A percentile compares a stretch with the other conserved stretches of the same genome.
Conservation (phyloP, 441 rosid species). For the Euphorbia schlechtendalii region DNA sequence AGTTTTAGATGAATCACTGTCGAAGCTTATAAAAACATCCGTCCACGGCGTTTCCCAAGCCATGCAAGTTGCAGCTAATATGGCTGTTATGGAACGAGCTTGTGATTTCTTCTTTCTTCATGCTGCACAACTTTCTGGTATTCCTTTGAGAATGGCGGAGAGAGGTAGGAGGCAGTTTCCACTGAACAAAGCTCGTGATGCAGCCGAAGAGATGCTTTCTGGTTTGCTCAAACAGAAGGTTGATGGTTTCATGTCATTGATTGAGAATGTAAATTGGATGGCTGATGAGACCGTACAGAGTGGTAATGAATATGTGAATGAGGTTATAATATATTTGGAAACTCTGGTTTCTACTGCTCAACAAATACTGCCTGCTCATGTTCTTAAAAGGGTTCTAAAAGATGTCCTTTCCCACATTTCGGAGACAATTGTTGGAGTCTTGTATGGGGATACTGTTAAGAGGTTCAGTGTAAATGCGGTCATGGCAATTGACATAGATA, state of each 20-base stretch:
- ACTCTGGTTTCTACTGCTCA: constrained; percentile 92
- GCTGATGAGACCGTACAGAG: constrained; percentile 63
- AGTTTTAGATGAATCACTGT: constrained; percentile 72
- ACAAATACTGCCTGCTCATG: constrained; percentile 74
- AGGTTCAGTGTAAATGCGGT: constrained; percentile 72
- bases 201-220: constrained; percentile 80
- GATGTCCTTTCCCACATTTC: constrained; percentile 86
- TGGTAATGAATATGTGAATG: constrained; percentile 93
- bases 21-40: constrained; percentile 70
- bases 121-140: constrained; percentile 91
- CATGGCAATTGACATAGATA: constrained; percentile 70
- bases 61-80: constrained; percentile 96
- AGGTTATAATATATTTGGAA: constrained; percentile 83
- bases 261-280: constrained; percentile 96
- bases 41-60: constrained; percentile 90
- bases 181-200: constrained; percentile 72
- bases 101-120: constrained; percentile 94
- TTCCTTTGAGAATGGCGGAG: constrained; percentile 88
- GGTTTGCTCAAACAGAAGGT: constrained; percentile 87
- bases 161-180: constrained; percentile 93
- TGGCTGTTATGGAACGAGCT: constrained; percentile 94
- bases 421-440: constrained; percentile 58
- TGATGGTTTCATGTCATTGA: constrained; percentile 76
- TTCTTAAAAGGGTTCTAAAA: constrained; percentile 69
- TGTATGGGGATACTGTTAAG: constrained; percentile 71